Evolutionary conservation across 257 asterid species (phyloP), one percentile per base, ranked within the genome.

Genomic region (Primulina tabacum): DNA sequence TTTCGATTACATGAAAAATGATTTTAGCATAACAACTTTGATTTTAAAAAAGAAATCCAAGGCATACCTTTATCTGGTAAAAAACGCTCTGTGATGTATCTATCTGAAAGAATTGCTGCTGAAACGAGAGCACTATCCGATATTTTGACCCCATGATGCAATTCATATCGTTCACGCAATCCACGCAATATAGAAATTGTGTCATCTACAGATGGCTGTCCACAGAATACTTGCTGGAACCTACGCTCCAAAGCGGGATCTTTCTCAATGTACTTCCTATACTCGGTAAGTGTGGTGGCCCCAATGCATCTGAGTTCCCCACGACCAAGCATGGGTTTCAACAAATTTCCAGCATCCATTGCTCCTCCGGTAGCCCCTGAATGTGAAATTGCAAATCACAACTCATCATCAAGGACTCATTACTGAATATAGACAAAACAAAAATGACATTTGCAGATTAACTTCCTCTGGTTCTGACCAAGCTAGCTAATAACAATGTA

Each of bases 201-300:
- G 78, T 89, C 95, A 80, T 89, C 98, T 33, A 92, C 96, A 69
- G 95, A 87, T 72, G 98, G 98, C 73, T 87, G 92, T 65, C 89
- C 90, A 78, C 98, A 92, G 73, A 80, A 92, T 65, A 92, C 98
- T 82, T 92, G 98, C 72, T 92, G 98, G 73, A 92, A 92, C 79
- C 98, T 86, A 65, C 98, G 91, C 72, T 92, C 98, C 72, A 92
- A 69, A 35, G 98, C 98, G 78, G 96, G 95, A 78, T 92, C 98
- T 85, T 92, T 92, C 83, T 92, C 98, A 75, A 92, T 85, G 81
- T 92, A 92, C 79, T 86, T 92, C 72, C 95, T 82, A 74, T 92
- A 92, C 73, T 92, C 98, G 58, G 88, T 89, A 68, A 89, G 85
- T 8, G 96, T 92, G 68, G 98, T 92, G 69, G 98, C 98, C 69